A percentile compares a stretch with the other conserved stretches of the same genome.
phyloP scores from a whole-genome alignment of 768 basidiomycete genomes.

The Suillus subluteus region DNA sequence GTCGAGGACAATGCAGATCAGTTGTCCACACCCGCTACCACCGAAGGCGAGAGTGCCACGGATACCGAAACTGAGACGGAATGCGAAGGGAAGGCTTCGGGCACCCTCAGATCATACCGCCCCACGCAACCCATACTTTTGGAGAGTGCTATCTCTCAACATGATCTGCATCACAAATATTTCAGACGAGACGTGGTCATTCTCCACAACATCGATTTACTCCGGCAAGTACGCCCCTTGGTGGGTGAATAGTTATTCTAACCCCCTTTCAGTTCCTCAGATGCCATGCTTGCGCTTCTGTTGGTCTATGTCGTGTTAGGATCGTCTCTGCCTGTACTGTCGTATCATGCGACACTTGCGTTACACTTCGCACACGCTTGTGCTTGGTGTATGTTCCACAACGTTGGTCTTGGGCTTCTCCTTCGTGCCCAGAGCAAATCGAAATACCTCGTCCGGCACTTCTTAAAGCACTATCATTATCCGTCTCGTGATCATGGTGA shows the following conservation, averaged over 20 bases:
- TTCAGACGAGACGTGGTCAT: conserved; percentile 88
- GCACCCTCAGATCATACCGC: background rate
- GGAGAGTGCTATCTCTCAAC: conserved; percentile 62
- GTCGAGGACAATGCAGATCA: conserved; percentile 32
- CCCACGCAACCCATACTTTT: background rate
- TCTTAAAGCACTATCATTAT: conserved; percentile 93
- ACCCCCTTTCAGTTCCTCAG: conserved; percentile 64
- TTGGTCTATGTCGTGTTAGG: conserved; percentile 67
- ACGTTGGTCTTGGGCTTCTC: conserved; percentile 82
- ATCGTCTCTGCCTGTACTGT: conserved; percentile 61
- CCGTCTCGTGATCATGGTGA: conserved; percentile 65
- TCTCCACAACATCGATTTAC: conserved; percentile 78
- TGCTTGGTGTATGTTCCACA: conserved; percentile 86
- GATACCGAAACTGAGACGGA: conserved; percentile 74
- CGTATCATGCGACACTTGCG: conserved; percentile 50
- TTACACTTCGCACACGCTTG: conserved; percentile 85
- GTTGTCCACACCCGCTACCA: conserved; percentile 61
- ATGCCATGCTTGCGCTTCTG: conserved; percentile 79
- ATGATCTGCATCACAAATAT: conserved; percentile 88
- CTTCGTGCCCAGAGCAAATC: conserved; percentile 82
- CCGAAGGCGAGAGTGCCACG: conserved; percentile 74
- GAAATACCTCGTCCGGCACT: conserved; percentile 93
- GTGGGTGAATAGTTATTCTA: background rate
- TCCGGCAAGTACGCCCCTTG: conserved; percentile 58
- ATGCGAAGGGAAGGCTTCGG: conserved; percentile 49